Evolutionary conservation across 768 basidiomycete genomes (phyloP).

Genomic region (Mycena crocata): DNA sequence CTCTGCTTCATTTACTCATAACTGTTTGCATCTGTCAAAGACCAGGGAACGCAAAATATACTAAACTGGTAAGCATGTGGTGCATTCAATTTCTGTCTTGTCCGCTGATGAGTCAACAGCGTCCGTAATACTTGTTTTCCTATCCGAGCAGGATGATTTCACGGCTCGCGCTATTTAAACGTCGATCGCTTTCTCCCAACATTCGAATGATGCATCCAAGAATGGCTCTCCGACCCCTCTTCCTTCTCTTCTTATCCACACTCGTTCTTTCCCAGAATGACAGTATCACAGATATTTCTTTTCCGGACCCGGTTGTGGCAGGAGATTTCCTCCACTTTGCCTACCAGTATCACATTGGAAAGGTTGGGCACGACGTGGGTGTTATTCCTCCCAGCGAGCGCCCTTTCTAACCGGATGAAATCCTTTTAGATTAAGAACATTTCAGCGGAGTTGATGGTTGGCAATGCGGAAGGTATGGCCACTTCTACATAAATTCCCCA

Average conservation of each 20-base stretch:
- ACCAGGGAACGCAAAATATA: too few species aligned
- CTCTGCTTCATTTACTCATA: too few species aligned
- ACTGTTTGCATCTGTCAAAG: too few species aligned
- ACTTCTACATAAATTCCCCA: not conserved
- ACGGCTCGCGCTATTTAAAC: too few species aligned
- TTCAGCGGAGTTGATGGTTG: conserved; percentile 14
- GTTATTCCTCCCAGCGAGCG: not conserved
- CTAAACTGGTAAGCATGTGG: too few species aligned
- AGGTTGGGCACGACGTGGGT: not conserved
- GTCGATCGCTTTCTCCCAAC: too few species aligned
- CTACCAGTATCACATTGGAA: not conserved
- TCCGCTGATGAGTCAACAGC: too few species aligned
- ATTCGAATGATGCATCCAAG: too few species aligned
- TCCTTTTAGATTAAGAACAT: conserved; percentile 1
- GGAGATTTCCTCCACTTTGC: not conserved
- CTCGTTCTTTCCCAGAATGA: not conserved
- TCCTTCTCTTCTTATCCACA: not conserved
- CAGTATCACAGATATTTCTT: not conserved
- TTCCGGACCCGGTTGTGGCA: not conserved
- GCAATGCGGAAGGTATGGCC: not conserved
- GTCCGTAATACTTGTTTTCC: too few species aligned
- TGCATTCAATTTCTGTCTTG: too few species aligned
- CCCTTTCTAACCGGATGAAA: too few species aligned
- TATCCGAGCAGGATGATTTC: too few species aligned
- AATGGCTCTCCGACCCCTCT: not conserved